Base-by-base conservation (phyloP, 257 asterid species). In the Rehmannia glutinosa region DNA sequence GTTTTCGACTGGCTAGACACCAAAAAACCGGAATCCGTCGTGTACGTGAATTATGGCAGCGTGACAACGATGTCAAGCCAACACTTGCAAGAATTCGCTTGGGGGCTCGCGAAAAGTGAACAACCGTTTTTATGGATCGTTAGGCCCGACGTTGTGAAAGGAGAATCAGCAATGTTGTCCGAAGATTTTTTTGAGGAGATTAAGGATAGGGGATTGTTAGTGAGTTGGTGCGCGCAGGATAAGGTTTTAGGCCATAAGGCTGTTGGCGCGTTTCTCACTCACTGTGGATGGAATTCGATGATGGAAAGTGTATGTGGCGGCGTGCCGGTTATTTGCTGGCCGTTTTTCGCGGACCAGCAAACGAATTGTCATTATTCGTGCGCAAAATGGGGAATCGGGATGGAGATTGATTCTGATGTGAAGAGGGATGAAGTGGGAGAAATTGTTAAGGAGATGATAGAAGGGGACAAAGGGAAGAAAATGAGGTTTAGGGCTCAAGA, bases 281-380 rank as follows among this genome's bases (percentile, higher is more conserved):
- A 83, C 5, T 83, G 83, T 23, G 86, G 93, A 8, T 86, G 89
- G 89, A 86, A 86, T 8, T 86, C 89, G 0, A 75, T 12, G 27
- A 1, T 64, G 33, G 89, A 81, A 55, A 71, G 70, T 5, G 53
- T 86, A 7, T 73, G 76, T 0, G 70, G 60, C 0, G 92, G 86
- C 0, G 78, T 83, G 30, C 89, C 87, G 0, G 77, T 83, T 2
- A 81, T 86, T 12, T 74, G 86, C 27, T 81, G 89, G 89, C 92
- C 92, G 0, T 83, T 83, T 47, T 83, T 86, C 4, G 78, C 83
- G 0, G 87, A 86, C 24, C 86, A 86, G 55, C 87, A 79, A 39
- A 81, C 86, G 0, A 86, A 86, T 17, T 73, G 79, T 6, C 80
- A 74, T 16, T 83, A 81, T 43, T 70, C 83, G 56, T 77, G 83